Base-by-base conservation (phyloP, 2,329 filamentous ascomycete species). In the Bipolaris gigantea region DNA sequence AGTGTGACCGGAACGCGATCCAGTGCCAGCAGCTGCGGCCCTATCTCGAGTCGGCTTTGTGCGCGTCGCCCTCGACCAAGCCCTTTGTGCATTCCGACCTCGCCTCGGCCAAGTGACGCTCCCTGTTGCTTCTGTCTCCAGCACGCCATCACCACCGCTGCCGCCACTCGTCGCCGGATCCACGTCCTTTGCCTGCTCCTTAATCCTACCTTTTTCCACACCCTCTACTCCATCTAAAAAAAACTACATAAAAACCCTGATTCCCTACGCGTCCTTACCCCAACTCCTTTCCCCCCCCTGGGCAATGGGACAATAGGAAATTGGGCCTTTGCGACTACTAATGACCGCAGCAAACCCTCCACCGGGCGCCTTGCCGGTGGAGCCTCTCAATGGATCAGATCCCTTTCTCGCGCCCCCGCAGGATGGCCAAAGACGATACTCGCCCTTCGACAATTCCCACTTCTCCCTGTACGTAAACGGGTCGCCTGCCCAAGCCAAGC, bases 401-500 rank as follows among this genome's bases (percentile, higher is more conserved):
- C 80, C 80, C 25, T 83, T 82, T 65, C 63, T 72, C 46, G 54
- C 63, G 63, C 71, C 62, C 43, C 59, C 71, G 48, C 71, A 70
- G 56, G 73, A 72, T 60, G 56, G 68, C 35, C 77, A 76, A 34
- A 69, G 80, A 45, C 87, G 92, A 62, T 94, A 90, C 75, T 92
- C 90, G 50, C 84, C 85, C 60, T 95, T 96, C 72, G 91, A 96
- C 73, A 85, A 85, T 44, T 86, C 93, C 47, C 78, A 90, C 25
- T 92, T 95, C 73, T 87, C 87, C 34, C 80, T 93, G 19, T 89
- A 89, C 62, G 84, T 90, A n/a, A 77, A 77, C 48, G 81, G 89
- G 25, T 96, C 93, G 0, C 91, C 93, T 9, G 85, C 86, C 50
- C 92, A 97, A 71, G 90, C 92, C 36, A 96, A 90, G 76, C 88